These are phyloP conservation scores for Pyrenochaeta sp. DNA, from an alignment of 2,329 filamentous ascomycete genomes.

Conservation along the genomic window DNA sequence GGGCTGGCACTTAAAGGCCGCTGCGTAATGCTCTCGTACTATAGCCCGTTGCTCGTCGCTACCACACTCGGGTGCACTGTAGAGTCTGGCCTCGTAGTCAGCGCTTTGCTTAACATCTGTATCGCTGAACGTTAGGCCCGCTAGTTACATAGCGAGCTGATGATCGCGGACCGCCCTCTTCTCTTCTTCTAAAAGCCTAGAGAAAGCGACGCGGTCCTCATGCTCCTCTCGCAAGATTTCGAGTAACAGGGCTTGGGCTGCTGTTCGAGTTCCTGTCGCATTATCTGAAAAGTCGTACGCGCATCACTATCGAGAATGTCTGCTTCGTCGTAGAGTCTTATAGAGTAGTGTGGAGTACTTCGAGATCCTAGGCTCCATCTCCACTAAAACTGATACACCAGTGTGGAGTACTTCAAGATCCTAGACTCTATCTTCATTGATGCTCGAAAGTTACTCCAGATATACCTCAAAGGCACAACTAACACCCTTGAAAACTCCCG, in stretches of 20 bases:
- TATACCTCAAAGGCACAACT: too few species aligned
- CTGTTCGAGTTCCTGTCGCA: conserved; percentile 4
- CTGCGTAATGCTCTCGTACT: conserved; percentile 1
- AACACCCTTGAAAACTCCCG: too few species aligned
- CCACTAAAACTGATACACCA: too few species aligned
- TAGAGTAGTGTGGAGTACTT: too few species aligned
- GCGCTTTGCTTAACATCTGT: not conserved
- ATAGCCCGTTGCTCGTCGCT: conserved; percentile 6
- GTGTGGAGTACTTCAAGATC: too few species aligned
- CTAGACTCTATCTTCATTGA: too few species aligned
- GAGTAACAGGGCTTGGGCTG: conserved; percentile 13
- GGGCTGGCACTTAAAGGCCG: not conserved
- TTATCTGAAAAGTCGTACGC: conserved; percentile 5
- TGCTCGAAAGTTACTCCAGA: too few species aligned
- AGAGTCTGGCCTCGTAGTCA: conserved; percentile 8
- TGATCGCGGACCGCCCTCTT: conserved; percentile 21
- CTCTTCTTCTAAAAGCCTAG: conserved; percentile 19
- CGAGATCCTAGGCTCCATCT: too few species aligned
- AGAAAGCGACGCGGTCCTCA: conserved; percentile 8
- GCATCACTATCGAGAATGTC: conserved; percentile 4
- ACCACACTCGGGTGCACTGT: not conserved
- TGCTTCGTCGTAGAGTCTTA: conserved; percentile 7
- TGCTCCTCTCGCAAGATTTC: conserved; percentile 18
- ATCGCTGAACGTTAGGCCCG: not conserved
- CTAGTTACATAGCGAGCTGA: conserved; percentile 16